Evolutionary conservation across 1,139 yeast species (phyloP).

Genomic region (Protomyces arabidopsidicola): DNA sequence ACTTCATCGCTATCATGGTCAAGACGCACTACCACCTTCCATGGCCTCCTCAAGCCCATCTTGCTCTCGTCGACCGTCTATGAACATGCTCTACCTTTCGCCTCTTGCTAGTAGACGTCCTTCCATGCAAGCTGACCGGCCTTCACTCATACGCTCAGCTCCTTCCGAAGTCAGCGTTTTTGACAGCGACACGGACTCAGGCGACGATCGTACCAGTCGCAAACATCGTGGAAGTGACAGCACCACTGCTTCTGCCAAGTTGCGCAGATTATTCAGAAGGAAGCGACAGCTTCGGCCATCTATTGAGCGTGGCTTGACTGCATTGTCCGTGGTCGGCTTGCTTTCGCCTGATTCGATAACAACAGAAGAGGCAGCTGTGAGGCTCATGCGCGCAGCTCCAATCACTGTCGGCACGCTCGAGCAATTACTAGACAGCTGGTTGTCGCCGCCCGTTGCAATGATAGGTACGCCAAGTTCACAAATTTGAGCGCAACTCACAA

Average conservation of each 20-base stretch:
- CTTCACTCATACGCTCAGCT: neutral
- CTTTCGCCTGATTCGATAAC: no score
- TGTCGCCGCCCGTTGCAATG: neutral
- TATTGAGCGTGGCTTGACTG: neutral
- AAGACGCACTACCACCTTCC: neutral
- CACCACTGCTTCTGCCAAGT: neutral
- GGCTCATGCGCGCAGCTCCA: neutral
- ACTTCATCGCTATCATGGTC: neutral
- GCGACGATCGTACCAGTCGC: neutral
- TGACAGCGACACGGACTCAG: neutral
- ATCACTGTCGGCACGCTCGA: neutral
- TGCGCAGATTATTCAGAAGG: neutral
- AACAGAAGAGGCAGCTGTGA: no score
- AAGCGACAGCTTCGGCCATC: neutral
- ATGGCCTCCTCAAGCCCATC: neutral
- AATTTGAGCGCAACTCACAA: neutral
- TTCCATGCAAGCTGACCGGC: neutral
- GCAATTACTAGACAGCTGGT: neutral
- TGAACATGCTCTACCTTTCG: neutral
- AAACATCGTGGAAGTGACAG: neutral
- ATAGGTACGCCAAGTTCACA: no score
- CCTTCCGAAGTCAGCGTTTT: neutral
- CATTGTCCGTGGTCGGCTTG: no score
- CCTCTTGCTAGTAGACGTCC: neutral
- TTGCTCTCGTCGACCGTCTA: neutral